Percentiles rank a stretch among this genome's conserved stretches.
These are phyloP conservation scores for Pseudevernia furfuracea DNA, from an alignment of 495 filamentous ascomycete genomes.

Conservation along the genomic window DNA sequence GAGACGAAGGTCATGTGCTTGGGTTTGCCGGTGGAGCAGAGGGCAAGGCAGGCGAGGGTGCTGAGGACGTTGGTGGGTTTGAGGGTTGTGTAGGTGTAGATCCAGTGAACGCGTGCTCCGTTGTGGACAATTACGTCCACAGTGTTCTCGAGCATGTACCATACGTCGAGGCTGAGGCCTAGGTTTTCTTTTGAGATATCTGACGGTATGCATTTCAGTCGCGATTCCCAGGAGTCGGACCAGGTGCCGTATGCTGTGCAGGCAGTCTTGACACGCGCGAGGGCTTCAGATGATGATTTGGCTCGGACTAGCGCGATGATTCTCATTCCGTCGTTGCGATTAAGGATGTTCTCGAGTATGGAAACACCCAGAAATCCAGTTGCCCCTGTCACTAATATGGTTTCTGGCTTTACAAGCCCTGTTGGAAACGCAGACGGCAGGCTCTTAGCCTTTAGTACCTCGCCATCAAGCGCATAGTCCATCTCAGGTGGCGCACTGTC, in stretches of 20 bases:
- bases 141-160: slow-evolving; percentile 54
- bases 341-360: slow-evolving; percentile 66
- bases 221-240: slow-evolving; percentile 56
- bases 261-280: slow-evolving; percentile 42
- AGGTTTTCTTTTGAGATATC: slow-evolving; percentile 65
- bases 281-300: slow-evolving; percentile 44
- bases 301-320: slow-evolving; percentile 72
- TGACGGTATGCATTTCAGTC: slow-evolving; percentile 61
- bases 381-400: slow-evolving; percentile 78
- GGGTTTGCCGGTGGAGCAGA: slow-evolving; percentile 68
- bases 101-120: slow-evolving; percentile 82
- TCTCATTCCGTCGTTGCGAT: slow-evolving; percentile 46
- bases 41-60: slow-evolving; percentile 66
- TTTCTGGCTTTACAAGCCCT: slow-evolving; percentile 35
- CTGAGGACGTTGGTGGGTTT: slow-evolving; percentile 71
- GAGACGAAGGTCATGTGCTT: slow-evolving; percentile 80
- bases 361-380: slow-evolving; percentile 89
- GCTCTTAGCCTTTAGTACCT: slow-evolving; percentile 6
- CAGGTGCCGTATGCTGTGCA: slow-evolving; percentile 69
- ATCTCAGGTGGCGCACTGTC: slow-evolving; percentile 13
- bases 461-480: slow-evolving; percentile 19
- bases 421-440: slow-evolving; percentile 22
- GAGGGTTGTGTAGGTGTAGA: slow-evolving; percentile 70
- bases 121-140: slow-evolving; percentile 86
- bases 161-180: slow-evolving; percentile 55